A percentile compares a stretch with the other conserved stretches of the same genome.
Conservation (phyloP, 1,284 basidiomycete species). For the Grifola frondosa region DNA sequence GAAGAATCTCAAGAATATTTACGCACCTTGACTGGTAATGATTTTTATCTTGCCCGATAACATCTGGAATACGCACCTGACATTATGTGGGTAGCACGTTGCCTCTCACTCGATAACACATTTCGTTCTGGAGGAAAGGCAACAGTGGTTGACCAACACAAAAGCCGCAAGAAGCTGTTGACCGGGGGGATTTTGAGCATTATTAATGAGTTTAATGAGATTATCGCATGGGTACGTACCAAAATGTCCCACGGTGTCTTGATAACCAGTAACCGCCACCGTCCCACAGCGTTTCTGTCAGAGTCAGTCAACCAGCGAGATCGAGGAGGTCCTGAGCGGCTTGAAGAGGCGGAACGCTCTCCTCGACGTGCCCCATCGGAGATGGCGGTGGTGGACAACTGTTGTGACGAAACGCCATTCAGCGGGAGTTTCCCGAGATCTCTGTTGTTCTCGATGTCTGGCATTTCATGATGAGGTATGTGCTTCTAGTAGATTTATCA, state of each 20-base stretch:
- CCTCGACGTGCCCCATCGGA: conserved; percentile 13
- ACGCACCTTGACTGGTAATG: too few relatives aligned
- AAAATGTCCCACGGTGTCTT: too few relatives aligned
- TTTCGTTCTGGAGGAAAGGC: conserved; percentile 6
- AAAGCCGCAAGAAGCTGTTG: background rate
- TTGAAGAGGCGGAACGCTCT: conserved; percentile 8
- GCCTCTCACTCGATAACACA: conserved; percentile 5
- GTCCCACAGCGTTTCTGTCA: conserved; percentile 5
- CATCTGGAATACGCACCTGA: too few relatives aligned
- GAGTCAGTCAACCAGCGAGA: conserved; percentile 10
- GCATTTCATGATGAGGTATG: conserved; percentile 18
- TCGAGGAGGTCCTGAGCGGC: conserved; percentile 20
- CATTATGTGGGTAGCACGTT: background rate
- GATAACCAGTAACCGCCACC: too few relatives aligned
- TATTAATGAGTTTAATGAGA: background rate
- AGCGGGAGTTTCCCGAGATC: conserved; percentile 7
- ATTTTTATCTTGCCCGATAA: background rate
- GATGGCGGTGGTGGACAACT: conserved; percentile 25
- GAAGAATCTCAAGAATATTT: conserved; percentile 1
- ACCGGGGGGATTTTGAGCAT: conserved; percentile 1
- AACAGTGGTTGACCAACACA: background rate
- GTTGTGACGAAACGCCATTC: conserved; percentile 20
- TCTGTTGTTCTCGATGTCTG: conserved; percentile 14
- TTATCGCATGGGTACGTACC: conserved; percentile 2
- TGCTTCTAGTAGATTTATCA: background rate